Evolutionary conservation across 805 yeast species (phyloP), one percentile per base, ranked within the genome.

Genomic region (Metschnikowia drakensbergensis): DNA sequence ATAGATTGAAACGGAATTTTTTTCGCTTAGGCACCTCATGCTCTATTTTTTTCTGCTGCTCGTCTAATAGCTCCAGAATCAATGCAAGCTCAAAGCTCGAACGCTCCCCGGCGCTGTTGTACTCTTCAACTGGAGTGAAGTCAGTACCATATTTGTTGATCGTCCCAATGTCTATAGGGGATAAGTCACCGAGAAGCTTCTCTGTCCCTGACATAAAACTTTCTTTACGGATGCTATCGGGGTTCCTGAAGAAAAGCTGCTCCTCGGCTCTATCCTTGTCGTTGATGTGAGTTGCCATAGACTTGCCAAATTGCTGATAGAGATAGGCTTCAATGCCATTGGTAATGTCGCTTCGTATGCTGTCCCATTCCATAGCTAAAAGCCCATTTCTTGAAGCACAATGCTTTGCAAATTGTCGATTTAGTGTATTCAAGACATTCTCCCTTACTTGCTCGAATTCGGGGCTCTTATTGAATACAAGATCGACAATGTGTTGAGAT

Each of bases 301-400:
- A 30, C 44, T 63, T 65, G 4, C 76, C 76, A 45, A 61, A 60
- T 45, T 64, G 66, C 48, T 60, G 64, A 54, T 71, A 70, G 31
- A 68, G 40, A 47, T 62, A 61, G n/a, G 59, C 55, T 52, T 72
- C 77, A 25, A 71, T 56, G 7, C 75, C 74, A 46, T 62, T 58
- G 8, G 62, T 48, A 33, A 71, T 54, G 42, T 72, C 77, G 48
- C 65, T 60, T 29, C 76, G 53, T 33, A 72, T 65, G 46, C 67
- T 72, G 46, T 72, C 75, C 75, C 75, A 72, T 57, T 70, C 76
- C 55, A 72, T 68, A 2, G 67, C 72, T 25, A 71, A 40, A 13
- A 71, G 55, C 13, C 72, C 71, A 54, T 67, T 67, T 8, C 63
- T 64, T 6, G 63, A 54, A 4, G 67, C 58, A 50, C 68, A 68